phyloP scores from a whole-genome alignment of 345 rosid genomes.

The Aquilaria malaccensis region DNA sequence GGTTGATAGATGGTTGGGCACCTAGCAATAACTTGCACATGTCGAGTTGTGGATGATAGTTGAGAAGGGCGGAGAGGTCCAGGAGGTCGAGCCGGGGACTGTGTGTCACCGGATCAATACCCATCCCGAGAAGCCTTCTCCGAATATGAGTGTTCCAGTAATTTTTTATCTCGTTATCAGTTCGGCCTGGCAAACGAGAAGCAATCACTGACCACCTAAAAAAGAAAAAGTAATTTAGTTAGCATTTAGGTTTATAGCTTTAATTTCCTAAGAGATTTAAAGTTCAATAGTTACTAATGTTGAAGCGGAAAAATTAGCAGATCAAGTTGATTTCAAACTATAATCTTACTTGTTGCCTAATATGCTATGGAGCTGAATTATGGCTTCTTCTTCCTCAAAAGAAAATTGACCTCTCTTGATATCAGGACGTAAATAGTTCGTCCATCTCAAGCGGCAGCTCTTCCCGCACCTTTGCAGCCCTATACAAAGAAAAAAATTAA shows the following conservation, averaged over 20 bases:
- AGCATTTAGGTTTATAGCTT: too few species aligned
- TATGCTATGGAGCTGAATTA: constrained; percentile 57
- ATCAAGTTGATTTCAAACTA: too few species aligned
- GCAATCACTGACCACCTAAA: constrained; percentile 83
- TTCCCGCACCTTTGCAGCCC: constrained; percentile 72
- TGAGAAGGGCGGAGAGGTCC: constrained; percentile 52
- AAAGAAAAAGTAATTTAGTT: not conserved
- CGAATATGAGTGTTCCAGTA: constrained; percentile 83
- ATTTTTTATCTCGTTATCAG: constrained; percentile 79
- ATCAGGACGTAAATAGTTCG: constrained; percentile 72
- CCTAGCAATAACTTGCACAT: too few species aligned
- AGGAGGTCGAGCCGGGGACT: constrained; percentile 66
- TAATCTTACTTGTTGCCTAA: constrained; percentile 60
- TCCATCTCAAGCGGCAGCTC: constrained; percentile 81
- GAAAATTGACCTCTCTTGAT: constrained; percentile 68
- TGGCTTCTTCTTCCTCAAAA: constrained; percentile 63
- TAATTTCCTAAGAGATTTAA: too few species aligned
- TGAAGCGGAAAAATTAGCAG: too few species aligned
- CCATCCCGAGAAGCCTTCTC: constrained; percentile 70
- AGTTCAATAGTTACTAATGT: too few species aligned
- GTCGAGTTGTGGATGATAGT: not conserved
- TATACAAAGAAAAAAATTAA: not conserved
- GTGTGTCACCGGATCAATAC: constrained; percentile 85
- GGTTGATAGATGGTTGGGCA: constrained; percentile 28
- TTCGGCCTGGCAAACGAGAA: constrained; percentile 78